Evolutionary conservation across 352 stramenopile species (phyloP), one percentile per base, ranked within the genome.

Genomic region (Pythium dissimile): DNA sequence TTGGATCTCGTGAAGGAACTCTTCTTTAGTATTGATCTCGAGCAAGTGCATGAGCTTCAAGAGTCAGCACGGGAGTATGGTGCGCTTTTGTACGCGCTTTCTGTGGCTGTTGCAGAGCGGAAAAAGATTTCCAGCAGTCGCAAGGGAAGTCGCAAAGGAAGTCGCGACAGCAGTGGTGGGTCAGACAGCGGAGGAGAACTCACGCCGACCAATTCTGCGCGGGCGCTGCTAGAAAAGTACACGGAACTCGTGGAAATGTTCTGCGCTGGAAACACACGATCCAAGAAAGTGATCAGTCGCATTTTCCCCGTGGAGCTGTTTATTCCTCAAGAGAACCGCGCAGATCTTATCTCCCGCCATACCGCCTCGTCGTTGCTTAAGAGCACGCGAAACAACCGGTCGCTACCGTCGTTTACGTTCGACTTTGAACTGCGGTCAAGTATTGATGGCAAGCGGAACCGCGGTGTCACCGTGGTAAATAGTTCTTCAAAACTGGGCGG

Each of bases 251-350:
- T 94, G 28, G 82, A 92, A 38, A 77, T 92, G 59, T 94, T 92
- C 47, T 92, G 82, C 37, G 80, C 80, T 10, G 82, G 82, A 13
- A 94, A 94, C 46, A 84, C 70, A 13, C 73, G 80, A 1, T 89
- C 84, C 0, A 91, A 89, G 53, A 88, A 82, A 51, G 67, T 71
- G 0, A 88, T 94, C 67, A 85, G 82, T 50, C 75, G 84, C 15
- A 86, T 94, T 24, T 77, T 94, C 34, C 84, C 84, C 0, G 84
- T 92, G 1, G 84, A 92, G 31, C 59, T 92, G 9, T 94, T 94
- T 56, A 80, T 91, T 7, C 77, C 84, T 13, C 68, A 53, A 2
- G 79, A 87, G 48, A 81, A 64, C 26, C 69, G 73, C 4, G 59
- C 49, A 5, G 80, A 90, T 13, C 53, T 88, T 10, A 72, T 86